These are phyloP conservation scores for Phytopythium sindhum DNA, from an alignment of 352 stramenopile species.

Conservation along the genomic window DNA sequence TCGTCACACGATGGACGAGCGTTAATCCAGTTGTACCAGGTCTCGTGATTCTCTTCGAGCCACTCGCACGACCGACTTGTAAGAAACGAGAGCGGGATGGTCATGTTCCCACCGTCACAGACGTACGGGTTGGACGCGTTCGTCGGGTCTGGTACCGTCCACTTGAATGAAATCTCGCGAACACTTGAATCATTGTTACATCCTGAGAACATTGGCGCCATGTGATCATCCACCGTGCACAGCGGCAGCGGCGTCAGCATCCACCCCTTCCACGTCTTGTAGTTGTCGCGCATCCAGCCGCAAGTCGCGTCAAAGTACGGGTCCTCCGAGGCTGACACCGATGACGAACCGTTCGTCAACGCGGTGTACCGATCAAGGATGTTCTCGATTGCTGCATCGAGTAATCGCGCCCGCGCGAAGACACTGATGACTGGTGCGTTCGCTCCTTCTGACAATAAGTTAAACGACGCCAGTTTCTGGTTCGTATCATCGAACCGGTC, in stretches of 20 bases:
- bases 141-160: constrained; percentile 14
- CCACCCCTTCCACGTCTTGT: constrained; percentile 20
- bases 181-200: constrained; percentile 6
- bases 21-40: constrained; percentile 19
- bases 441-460: constrained; percentile 7
- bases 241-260: constrained; percentile 14
- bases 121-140: constrained; percentile 19
- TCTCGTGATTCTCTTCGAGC: constrained; percentile 15
- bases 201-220: constrained; percentile 5
- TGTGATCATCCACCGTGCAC: constrained; percentile 15
- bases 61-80: constrained; percentile 25
- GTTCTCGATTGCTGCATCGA: constrained; percentile 12
- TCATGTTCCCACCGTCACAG: constrained; percentile 18
- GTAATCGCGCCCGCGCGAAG: constrained; percentile 8
- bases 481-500: constrained; percentile 30
- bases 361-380: neutral
- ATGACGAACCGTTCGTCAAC: neutral
- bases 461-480: constrained; percentile 25
- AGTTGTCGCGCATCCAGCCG: constrained; percentile 26
- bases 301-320: constrained; percentile 20
- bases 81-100: constrained; percentile 5
- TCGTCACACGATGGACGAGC: constrained; percentile 17
- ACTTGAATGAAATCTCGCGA: constrained; percentile 14
- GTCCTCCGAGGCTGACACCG: neutral
- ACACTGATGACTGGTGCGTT: neutral